phyloP scores from a whole-genome alignment of 139 green algal genomes.

The Tetraselmis striata region DNA sequence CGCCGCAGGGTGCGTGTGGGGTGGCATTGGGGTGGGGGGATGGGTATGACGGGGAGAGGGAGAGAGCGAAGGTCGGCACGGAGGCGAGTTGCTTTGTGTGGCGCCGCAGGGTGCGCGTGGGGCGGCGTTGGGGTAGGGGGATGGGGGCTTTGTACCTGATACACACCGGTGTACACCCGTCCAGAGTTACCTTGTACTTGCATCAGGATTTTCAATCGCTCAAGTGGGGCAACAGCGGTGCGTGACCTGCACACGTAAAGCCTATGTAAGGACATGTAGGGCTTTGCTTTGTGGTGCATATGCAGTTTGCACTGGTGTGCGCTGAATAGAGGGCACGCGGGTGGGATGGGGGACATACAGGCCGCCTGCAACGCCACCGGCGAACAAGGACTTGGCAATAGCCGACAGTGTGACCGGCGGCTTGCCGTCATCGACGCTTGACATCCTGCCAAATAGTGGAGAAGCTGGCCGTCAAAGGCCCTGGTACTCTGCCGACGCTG shows the following conservation, averaged over 20 bases:
- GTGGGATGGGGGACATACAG: constrained; percentile 59
- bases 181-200: constrained; percentile 86
- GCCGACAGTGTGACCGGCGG: constrained; percentile 6
- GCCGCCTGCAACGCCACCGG: constrained; percentile 82
- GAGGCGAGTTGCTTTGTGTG: no score
- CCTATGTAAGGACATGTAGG: background rate
- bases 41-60: no score
- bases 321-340: background rate
- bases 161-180: constrained; percentile 82
- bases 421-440: background rate
- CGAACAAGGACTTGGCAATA: constrained; percentile 74
- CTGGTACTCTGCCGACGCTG: no score
- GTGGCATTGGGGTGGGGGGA: no score
- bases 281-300: background rate
- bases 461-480: no score
- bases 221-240: constrained; percentile 93
- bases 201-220: constrained; percentile 97
- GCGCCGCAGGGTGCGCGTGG: background rate
- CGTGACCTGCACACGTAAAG: constrained; percentile 77
- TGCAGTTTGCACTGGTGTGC: background rate
- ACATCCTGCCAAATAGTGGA: no score
- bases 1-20: no score
- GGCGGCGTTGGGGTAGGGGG: background rate
- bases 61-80: no score
- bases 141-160: constrained; percentile 44